These are phyloP conservation scores for Asterophora lycoperdoides DNA, from an alignment of 768 basidiomycete genomes.

Conservation along the genomic window DNA sequence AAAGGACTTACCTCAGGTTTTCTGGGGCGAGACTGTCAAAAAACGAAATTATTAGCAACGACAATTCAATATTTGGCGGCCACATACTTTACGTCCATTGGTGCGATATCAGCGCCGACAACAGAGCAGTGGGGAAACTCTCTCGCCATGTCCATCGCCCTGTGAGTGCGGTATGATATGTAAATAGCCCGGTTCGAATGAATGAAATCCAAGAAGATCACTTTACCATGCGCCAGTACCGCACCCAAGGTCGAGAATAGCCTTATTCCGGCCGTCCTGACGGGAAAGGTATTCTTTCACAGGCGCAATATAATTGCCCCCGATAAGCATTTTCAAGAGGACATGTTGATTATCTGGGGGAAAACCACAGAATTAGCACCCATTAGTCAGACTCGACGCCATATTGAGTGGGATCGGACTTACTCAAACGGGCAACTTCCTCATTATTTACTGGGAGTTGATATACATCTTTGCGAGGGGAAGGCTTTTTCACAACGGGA, in stretches of 20 bases:
- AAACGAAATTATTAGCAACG: not conserved
- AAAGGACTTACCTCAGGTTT: not conserved
- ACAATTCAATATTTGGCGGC: not conserved
- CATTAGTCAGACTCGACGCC: too few relatives aligned
- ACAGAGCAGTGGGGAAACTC: constrained; percentile 7
- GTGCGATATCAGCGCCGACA: constrained; percentile 6
- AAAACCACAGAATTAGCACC: not conserved
- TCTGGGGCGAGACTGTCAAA: not conserved
- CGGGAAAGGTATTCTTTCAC: not conserved
- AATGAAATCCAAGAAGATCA: not conserved
- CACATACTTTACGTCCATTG: constrained; percentile 5
- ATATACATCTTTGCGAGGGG: too few relatives aligned
- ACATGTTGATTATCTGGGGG: constrained; percentile 3
- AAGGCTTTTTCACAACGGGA: too few relatives aligned
- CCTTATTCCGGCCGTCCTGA: not conserved
- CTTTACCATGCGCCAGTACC: not conserved
- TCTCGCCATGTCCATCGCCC: constrained; percentile 6
- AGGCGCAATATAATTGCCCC: not conserved
- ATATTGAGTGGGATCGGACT: too few relatives aligned
- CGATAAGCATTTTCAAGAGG: not conserved
- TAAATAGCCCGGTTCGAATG: not conserved
- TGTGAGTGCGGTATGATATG: not conserved
- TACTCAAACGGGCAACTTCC: too few relatives aligned
- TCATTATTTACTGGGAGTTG: too few relatives aligned
- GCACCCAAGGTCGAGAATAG: constrained; percentile 1